Base-by-base conservation (phyloP, 345 rosid genomes). In the Durio zibethinus region DNA sequence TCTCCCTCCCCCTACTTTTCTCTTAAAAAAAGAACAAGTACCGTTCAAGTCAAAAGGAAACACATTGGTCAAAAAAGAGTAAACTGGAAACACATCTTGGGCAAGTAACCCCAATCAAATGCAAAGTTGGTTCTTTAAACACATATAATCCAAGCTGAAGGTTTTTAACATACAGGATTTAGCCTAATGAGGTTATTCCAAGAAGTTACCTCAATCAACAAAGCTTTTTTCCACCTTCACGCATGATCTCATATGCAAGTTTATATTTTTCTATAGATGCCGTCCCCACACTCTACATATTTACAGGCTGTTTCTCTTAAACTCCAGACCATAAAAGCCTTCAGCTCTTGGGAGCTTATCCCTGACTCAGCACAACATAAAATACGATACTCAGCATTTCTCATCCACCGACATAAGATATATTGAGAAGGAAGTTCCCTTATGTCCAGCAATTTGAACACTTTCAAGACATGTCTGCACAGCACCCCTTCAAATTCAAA, bases 401-500 rank as follows among this genome's bases (percentile, higher is more conserved):
- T 88, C 0, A 93, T 90, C 98, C 98, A 92, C 67, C 98, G 80
- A 80, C 89, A 94, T 27, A 94, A 85, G 80, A 94, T 83, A 82
- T 87, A 89, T 21, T 77, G 81, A 52, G 97, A 78, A 0, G 97
- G 98, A 67, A 94, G 77, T 83, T 94, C 98, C 76, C 85, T 84
- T n/a, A 92, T 77, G 45, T 87, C 89, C 84, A 94, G 59, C 67
- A 90, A 78, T 67, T 89, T 88, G 80, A 90, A 90, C 73, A 94
- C 89, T 86, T 89, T 92, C 79, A 92, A 82, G 77, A 88, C 80
- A 74, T 94, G 98, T 59, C 95, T 86, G 79, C 98, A 94, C 31
- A 94, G 84, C 29, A 92, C 77, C 27, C 98, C 98, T 82, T 88
- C 94, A 71, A 86, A 89, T 83, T 94, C 98, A 81, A 94, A 94